phyloP scores from a whole-genome alignment of 169 alveolate genomes.

The Plasmodium gonderi region DNA sequence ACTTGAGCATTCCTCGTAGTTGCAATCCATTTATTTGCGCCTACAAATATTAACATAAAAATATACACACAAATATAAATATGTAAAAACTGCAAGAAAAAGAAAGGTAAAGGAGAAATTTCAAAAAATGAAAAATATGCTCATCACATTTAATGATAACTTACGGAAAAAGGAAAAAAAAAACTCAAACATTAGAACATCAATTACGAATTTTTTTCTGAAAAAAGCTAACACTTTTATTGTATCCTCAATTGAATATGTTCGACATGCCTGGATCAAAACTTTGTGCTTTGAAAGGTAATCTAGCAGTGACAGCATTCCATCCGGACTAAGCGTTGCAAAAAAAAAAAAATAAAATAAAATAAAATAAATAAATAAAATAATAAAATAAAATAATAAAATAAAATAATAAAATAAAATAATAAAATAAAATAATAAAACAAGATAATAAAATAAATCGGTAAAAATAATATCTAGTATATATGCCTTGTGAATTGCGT shows the following conservation, averaged over 20 bases:
- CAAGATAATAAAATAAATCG: no score
- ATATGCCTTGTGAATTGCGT: not conserved
- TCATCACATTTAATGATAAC: not conserved
- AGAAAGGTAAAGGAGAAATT: not conserved
- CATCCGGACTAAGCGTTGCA: not conserved
- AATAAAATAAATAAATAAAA: not conserved
- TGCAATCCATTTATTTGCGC: conserved; percentile 53
- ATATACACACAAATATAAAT: not conserved
- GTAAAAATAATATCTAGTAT: no score
- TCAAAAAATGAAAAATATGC: not conserved
- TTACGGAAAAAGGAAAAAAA: conserved; percentile 56
- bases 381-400: not conserved
- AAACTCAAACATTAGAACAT: conserved; percentile 61
- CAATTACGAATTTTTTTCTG: conserved; percentile 17
- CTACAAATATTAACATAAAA: conserved; percentile 9
- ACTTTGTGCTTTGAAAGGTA: conserved; percentile 45
- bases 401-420: no score
- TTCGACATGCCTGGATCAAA: conserved; percentile 43
- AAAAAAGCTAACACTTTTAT: conserved; percentile 21
- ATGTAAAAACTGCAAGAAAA: conserved; percentile 4
- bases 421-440: not conserved
- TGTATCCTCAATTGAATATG: conserved; percentile 22
- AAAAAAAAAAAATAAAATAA: not conserved
- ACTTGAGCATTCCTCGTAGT: conserved; percentile 24
- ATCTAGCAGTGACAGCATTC: conserved; percentile 31